phyloP scores from a whole-genome alignment of 805 yeast species.

The Saccharomyces kudriavzevii region DNA sequence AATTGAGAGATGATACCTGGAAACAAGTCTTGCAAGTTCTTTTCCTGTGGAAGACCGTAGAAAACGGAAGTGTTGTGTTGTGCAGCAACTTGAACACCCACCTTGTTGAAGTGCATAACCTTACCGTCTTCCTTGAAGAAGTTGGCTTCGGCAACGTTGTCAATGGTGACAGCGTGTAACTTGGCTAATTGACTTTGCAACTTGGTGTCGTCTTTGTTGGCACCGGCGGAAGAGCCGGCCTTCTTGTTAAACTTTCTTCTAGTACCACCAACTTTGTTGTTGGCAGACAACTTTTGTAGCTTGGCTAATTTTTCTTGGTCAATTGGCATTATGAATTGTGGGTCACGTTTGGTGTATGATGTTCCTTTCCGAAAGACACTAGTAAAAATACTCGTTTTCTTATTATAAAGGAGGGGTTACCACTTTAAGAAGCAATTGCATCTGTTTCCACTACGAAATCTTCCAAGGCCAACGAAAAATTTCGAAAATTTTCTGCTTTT shows the following conservation, averaged over 20 bases:
- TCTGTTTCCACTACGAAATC: background rate
- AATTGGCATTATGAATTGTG: conserved; percentile 54
- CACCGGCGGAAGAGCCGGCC: conserved; percentile 36
- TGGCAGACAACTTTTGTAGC: conserved; percentile 68
- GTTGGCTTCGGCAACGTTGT: conserved; percentile 93
- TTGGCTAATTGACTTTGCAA: conserved; percentile 82
- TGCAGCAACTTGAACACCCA: conserved; percentile 90
- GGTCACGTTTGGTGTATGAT: background rate
- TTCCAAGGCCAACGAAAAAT: background rate
- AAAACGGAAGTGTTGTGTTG: conserved; percentile 87
- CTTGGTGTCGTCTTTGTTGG: conserved; percentile 83
- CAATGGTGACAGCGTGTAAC: conserved; percentile 80
- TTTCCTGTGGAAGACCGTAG: conserved; percentile 92
- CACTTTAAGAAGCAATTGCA: background rate
- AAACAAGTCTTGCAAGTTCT: conserved; percentile 81
- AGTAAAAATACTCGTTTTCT: background rate
- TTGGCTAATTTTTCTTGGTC: conserved; percentile 93
- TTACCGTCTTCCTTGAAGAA: conserved; percentile 95
- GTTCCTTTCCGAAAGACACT: background rate
- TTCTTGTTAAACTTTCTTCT: conserved; percentile 88
- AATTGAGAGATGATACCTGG: conserved; percentile 93
- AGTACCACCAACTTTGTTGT: conserved; percentile 76
- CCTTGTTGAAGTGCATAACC: conserved; percentile 92
- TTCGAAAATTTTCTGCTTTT: background rate
- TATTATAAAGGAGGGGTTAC: background rate